phyloP scores from a whole-genome alignment of 139 green algal genomes.

The Chlorella sp. region DNA sequence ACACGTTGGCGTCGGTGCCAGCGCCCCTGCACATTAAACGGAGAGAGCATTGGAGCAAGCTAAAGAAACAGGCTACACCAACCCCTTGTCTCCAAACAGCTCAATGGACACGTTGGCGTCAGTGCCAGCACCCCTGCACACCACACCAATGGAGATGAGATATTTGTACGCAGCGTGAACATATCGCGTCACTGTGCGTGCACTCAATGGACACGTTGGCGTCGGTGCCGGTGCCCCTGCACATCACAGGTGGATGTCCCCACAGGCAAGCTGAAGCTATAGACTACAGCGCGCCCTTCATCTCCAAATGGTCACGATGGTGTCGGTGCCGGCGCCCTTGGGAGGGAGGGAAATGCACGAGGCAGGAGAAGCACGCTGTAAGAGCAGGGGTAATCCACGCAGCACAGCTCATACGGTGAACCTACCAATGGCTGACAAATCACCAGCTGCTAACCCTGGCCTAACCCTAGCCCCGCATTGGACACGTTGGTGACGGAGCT shows the following conservation, averaged over 20 bases:
- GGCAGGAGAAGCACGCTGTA: too few relatives aligned
- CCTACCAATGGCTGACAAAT: too few relatives aligned
- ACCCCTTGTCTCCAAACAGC: conserved; percentile 34
- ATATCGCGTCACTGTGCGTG: conserved; percentile 41
- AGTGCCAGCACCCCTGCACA: conserved; percentile 33
- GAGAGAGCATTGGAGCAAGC: too few relatives aligned
- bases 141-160: conserved; percentile 3
- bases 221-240: conserved; percentile 38
- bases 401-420: too few relatives aligned
- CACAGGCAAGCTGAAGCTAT: conserved; percentile 24
- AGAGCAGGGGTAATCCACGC: too few relatives aligned
- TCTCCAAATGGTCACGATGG: conserved; percentile 46
- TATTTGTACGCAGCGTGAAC: conserved; percentile 1
- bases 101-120: conserved; percentile 39
- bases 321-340: conserved; percentile 40
- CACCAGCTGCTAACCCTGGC: background rate
- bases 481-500: too few relatives aligned
- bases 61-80: too few relatives aligned
- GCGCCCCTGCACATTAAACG: conserved; percentile 24
- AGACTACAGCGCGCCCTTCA: conserved; percentile 33
- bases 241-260: conserved; percentile 29
- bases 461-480: background rate
- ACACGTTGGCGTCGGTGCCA: conserved; percentile 44
- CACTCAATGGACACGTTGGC: conserved; percentile 33
- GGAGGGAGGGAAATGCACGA: too few relatives aligned